phyloP scores from a whole-genome alignment of 2,329 filamentous ascomycete genomes.

The Colletotrichum eremochloae region DNA sequence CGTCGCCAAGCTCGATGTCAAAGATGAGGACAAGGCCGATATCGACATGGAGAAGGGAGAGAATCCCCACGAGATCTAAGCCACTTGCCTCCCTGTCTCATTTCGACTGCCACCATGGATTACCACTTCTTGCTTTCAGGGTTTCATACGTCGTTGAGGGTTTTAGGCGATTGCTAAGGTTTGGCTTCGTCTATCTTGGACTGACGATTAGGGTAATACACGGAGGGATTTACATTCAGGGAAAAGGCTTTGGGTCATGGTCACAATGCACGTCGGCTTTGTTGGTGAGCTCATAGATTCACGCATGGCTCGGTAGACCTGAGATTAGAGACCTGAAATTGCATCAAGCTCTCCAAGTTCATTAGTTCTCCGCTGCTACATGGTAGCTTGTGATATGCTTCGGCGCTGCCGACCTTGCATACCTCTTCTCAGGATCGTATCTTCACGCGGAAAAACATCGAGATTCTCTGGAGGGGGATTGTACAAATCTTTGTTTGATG shows the following conservation, averaged over 20 bases:
- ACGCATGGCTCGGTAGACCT: neutral
- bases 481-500: no score
- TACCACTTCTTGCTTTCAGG: neutral
- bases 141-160: neutral
- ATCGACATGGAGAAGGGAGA: constrained; percentile 22
- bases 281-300: neutral
- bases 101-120: neutral
- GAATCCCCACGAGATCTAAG: constrained; percentile 23
- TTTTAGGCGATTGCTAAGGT: neutral
- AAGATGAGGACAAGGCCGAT: constrained; percentile 20
- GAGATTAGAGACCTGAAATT: neutral
- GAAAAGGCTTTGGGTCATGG: neutral
- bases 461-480: neutral
- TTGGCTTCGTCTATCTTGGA: neutral
- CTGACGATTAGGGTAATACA: neutral
- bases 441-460: fast-evolving
- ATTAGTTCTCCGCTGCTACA: neutral
- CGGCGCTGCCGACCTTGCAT: no score
- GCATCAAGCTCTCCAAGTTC: neutral
- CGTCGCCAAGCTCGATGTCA: constrained; percentile 33
- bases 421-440: no score
- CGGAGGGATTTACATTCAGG: neutral
- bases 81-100: neutral
- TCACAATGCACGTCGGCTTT: neutral
- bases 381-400: no score